Percentiles rank a stretch among this genome's conserved stretches.
Evolutionary conservation across 2,329 filamentous ascomycete species (phyloP).

Genomic region (Sordariomycetes sp.): DNA sequence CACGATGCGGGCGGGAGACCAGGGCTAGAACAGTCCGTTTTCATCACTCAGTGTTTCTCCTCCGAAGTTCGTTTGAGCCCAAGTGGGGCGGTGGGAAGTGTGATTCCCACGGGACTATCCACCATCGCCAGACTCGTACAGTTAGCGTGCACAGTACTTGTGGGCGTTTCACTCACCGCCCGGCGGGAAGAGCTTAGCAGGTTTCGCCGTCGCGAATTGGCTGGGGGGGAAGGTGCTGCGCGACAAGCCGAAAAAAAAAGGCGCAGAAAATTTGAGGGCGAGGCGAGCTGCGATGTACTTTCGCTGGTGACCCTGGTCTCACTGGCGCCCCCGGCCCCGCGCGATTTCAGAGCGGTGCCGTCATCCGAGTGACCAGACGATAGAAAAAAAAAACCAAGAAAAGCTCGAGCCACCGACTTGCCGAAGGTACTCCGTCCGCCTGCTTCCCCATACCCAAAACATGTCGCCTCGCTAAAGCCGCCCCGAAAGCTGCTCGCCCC

Average conservation of each 20-base stretch:
- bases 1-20: not conserved
- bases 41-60: not conserved
- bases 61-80: not conserved
- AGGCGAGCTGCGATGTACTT: not conserved
- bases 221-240: not conserved
- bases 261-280: not conserved
- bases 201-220: not conserved
- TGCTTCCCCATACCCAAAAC: not conserved
- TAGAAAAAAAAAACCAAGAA: too few relatives aligned
- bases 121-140: not conserved
- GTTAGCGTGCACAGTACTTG: not conserved
- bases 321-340: not conserved
- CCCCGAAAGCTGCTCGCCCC: slow-evolving; percentile 1
- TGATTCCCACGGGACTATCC: not conserved
- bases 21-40: not conserved
- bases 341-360: not conserved
- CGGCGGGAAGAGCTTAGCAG: not conserved
- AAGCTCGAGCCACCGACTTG: too few relatives aligned
- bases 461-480: not conserved
- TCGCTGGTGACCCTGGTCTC: not conserved
- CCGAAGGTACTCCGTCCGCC: not conserved
- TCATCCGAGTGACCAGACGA: not conserved
- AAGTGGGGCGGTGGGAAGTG: not conserved
- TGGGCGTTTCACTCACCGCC: not conserved
- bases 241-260: not conserved